phyloP scores from a whole-genome alignment of 2,329 filamentous ascomycete species.

The Fragosphaeria purpurea region DNA sequence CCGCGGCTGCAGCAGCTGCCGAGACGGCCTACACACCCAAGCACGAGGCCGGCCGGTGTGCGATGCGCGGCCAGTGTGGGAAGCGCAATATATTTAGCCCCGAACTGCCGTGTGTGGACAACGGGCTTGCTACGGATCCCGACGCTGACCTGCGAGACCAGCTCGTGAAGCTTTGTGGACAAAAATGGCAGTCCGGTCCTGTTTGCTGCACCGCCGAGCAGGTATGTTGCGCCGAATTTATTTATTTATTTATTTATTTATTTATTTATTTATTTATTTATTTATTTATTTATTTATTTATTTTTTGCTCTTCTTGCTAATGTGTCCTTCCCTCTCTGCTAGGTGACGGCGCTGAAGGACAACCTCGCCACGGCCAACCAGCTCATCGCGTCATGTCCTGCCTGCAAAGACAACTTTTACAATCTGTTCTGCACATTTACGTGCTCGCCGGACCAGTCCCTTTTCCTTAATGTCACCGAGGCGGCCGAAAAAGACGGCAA shows the following conservation, averaged over 20 bases:
- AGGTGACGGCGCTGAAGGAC: constrained; percentile 70
- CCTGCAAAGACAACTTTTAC: constrained; percentile 97
- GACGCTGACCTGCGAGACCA: constrained; percentile 61
- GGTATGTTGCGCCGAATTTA: constrained; percentile 31
- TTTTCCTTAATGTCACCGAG: constrained; percentile 87
- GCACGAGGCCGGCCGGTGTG: constrained; percentile 81
- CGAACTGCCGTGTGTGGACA: constrained; percentile 86
- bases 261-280: background rate
- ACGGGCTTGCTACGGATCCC: constrained; percentile 68
- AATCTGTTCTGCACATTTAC: constrained; percentile 98
- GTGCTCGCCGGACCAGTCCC: constrained; percentile 90
- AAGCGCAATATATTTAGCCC: constrained; percentile 84
- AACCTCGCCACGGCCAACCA: constrained; percentile 81
- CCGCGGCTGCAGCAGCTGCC: constrained; percentile 18
- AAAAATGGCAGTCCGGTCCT: constrained; percentile 72
- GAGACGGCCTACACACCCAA: constrained; percentile 39
- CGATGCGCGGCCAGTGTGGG: constrained; percentile 84
- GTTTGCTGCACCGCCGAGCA: constrained; percentile 81
- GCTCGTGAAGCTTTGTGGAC: constrained; percentile 75
- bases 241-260: background rate
- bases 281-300: background rate
- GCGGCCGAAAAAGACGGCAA: constrained; percentile 52
- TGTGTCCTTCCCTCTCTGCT: background rate
- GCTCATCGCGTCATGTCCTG: constrained; percentile 87
- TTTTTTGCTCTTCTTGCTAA: too few species aligned